phyloP scores from a whole-genome alignment of 1,139 yeast genomes.

The Yamadazyma buinensis region DNA sequence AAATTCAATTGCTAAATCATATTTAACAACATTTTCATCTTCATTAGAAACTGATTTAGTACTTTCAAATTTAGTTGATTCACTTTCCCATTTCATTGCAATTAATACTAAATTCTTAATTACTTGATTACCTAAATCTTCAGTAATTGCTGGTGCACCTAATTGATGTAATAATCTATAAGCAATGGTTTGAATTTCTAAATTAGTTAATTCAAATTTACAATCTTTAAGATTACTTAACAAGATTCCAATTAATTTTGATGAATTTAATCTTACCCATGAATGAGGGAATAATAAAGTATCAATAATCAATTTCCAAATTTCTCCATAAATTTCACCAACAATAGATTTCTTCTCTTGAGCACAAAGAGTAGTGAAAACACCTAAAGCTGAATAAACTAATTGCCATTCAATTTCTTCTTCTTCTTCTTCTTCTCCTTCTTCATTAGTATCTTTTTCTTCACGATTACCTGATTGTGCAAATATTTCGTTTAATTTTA shows the following conservation, averaged over 20 bases:
- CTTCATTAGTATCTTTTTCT: conserved; percentile 22
- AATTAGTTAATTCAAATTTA: conserved; percentile 27
- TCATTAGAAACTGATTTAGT: conserved; percentile 12
- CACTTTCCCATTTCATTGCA: conserved; percentile 59
- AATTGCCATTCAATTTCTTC: conserved; percentile 65
- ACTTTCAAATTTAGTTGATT: conserved; percentile 33
- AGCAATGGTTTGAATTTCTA: conserved; percentile 60
- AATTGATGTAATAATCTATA: conserved; percentile 71
- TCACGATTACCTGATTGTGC: conserved; percentile 23
- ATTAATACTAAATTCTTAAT: conserved; percentile 66
- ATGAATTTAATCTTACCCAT: conserved; percentile 77
- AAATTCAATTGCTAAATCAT: conserved; percentile 54
- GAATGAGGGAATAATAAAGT: conserved; percentile 80
- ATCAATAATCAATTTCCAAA: conserved; percentile 55
- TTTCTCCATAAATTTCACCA: conserved; percentile 20
- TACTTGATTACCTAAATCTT: conserved; percentile 60
- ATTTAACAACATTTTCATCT: conserved; percentile 19
- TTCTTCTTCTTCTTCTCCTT: conserved; percentile 25
- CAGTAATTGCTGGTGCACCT: conserved; percentile 71
- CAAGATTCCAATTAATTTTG: conserved; percentile 56
- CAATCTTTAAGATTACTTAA: conserved; percentile 38
- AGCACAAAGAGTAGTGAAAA: conserved; percentile 42
- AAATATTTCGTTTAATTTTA: conserved; percentile 36
- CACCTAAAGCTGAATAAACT: conserved; percentile 62
- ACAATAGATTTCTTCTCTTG: conserved; percentile 30